Percentiles rank a stretch among this genome's conserved stretches.
These are phyloP conservation scores for Aegilops tauschii DNA, from an alignment of 176 grass and related monocot species.

Conservation along the genomic window DNA sequence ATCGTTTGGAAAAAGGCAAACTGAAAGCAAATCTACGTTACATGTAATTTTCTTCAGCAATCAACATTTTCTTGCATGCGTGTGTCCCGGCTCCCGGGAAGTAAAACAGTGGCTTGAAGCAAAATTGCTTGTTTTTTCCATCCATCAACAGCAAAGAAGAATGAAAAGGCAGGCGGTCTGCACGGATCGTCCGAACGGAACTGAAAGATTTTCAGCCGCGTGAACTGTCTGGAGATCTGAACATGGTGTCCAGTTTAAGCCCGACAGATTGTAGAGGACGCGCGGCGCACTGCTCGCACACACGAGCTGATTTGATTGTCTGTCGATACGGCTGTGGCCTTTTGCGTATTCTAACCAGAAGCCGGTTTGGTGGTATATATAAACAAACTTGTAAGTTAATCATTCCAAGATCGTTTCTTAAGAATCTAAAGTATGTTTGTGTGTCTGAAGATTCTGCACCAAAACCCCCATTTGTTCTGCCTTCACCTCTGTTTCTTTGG, in stretches of 20 bases:
- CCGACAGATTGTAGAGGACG: conserved; percentile 8
- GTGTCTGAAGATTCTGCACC: too few relatives aligned
- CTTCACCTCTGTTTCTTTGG: too few relatives aligned
- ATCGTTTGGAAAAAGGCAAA: too few relatives aligned
- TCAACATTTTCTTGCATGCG: too few relatives aligned
- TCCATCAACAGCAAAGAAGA: not conserved
- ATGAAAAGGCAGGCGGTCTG: too few relatives aligned
- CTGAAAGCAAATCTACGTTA: too few relatives aligned
- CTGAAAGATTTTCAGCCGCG: not conserved
- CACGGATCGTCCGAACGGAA: too few relatives aligned
- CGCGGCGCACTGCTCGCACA: not conserved
- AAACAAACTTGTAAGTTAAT: not conserved
- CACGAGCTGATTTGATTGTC: not conserved
- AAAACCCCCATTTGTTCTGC: too few relatives aligned
- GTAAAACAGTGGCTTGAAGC: too few relatives aligned
- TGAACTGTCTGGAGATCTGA: not conserved
- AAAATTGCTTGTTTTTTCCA: too few relatives aligned
- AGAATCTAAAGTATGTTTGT: not conserved
- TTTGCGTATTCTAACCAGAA: not conserved
- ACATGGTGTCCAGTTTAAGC: conserved; percentile 9
- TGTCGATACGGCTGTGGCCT: not conserved
- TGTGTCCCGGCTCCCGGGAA: too few relatives aligned
- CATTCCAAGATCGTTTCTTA: not conserved
- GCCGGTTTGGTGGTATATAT: not conserved
- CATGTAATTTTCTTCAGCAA: too few relatives aligned